A percentile compares a stretch with the other conserved stretches of the same genome.
These are phyloP conservation scores for Russula emetica DNA, from an alignment of 768 basidiomycete species.

Conservation along the genomic window DNA sequence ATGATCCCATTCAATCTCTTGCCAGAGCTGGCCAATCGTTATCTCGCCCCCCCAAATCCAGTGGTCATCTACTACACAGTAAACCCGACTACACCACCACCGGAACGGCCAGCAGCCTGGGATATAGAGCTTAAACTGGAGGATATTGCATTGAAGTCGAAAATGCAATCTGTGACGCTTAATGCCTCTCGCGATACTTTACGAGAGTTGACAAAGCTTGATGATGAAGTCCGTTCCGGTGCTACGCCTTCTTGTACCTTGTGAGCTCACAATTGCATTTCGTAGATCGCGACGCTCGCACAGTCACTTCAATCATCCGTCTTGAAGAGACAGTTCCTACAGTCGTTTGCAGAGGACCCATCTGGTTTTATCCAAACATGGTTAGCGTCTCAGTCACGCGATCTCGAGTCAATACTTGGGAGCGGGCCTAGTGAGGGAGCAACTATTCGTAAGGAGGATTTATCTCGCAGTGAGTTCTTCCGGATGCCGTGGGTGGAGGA, in stretches of 20 bases:
- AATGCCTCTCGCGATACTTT: constrained; percentile 66
- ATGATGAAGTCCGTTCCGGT: constrained; percentile 69
- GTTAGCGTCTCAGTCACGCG: constrained; percentile 88
- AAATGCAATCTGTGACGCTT: constrained; percentile 65
- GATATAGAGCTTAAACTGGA: constrained; percentile 89
- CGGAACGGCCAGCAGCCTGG: constrained; percentile 64
- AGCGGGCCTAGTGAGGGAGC: constrained; percentile 77
- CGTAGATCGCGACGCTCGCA: constrained; percentile 73
- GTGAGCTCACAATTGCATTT: not conserved
- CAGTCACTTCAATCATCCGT: constrained; percentile 86
- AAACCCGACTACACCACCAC: constrained; percentile 56
- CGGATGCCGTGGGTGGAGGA: constrained; percentile 86
- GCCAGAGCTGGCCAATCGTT: constrained; percentile 81
- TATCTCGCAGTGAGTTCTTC: constrained; percentile 88
- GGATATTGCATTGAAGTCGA: constrained; percentile 65
- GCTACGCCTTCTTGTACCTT: not conserved
- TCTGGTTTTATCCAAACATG: constrained; percentile 81
- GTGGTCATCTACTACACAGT: constrained; percentile 73
- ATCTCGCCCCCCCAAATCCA: constrained; percentile 72
- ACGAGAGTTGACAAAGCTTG: constrained; percentile 64
- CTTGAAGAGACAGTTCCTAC: constrained; percentile 80
- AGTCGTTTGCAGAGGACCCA: constrained; percentile 76
- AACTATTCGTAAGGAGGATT: constrained; percentile 81
- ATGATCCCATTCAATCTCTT: constrained; percentile 71
- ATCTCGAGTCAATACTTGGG: constrained; percentile 85